Percentiles rank a stretch among this genome's conserved stretches.
phyloP scores from a whole-genome alignment of 495 filamentous ascomycete species.

The Aspergillus hancockii region DNA sequence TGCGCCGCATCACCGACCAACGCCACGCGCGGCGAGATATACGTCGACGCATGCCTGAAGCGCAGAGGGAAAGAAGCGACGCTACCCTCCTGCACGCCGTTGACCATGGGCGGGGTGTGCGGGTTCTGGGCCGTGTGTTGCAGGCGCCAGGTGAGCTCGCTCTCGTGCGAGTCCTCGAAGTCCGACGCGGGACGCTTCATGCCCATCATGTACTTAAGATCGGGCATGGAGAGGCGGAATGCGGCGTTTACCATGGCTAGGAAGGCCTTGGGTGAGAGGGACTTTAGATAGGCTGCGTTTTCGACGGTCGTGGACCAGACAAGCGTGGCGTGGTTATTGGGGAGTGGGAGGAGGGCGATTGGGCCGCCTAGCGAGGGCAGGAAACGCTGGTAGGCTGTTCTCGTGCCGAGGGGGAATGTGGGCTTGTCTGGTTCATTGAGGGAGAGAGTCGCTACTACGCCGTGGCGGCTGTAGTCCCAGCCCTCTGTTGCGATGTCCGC shows the following conservation, averaged over 20 bases:
- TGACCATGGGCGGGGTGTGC: slow-evolving; percentile 58
- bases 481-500: slow-evolving; percentile 81
- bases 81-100: slow-evolving; percentile 73
- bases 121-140: slow-evolving; percentile 60
- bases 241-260: slow-evolving; percentile 89
- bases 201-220: slow-evolving; percentile 78
- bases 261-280: slow-evolving; percentile 69
- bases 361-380: slow-evolving; percentile 78
- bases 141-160: slow-evolving; percentile 80
- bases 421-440: slow-evolving; percentile 51
- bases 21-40: slow-evolving; percentile 83
- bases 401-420: slow-evolving; percentile 41
- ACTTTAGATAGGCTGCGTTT: slow-evolving; percentile 78
- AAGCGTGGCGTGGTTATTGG: slow-evolving; percentile 75
- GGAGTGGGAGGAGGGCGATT: slow-evolving; percentile 85
- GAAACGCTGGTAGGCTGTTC: slow-evolving; percentile 92
- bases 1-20: slow-evolving; percentile 94
- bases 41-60: slow-evolving; percentile 88
- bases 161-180: slow-evolving; percentile 49
- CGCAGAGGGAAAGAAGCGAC: slow-evolving; percentile 88
- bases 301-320: slow-evolving; percentile 90
- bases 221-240: slow-evolving; percentile 77
- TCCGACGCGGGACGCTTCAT: slow-evolving; percentile 39
- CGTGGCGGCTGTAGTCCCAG: slow-evolving; percentile 92
- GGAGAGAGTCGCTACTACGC: slow-evolving; percentile 85